These are phyloP conservation scores for Sphagnurus paluster DNA, from an alignment of 1,284 basidiomycete species.

Conservation along the genomic window DNA sequence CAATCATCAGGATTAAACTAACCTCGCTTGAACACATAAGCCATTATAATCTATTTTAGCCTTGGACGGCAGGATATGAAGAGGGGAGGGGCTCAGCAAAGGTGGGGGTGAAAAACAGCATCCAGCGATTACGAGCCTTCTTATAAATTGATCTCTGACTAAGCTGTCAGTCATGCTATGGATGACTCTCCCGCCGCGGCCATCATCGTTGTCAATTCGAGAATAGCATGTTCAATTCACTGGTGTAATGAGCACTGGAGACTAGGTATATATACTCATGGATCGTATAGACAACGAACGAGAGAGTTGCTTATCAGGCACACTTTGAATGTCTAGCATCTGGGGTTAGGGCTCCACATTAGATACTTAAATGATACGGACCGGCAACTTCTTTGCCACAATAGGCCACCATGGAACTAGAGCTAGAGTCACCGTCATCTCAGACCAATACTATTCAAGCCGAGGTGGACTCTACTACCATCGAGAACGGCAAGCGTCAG, in stretches of 20 bases:
- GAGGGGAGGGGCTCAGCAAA: constrained; percentile 10
- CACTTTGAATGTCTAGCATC: background rate
- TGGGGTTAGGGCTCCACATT: constrained; percentile 6
- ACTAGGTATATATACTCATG: too few relatives aligned
- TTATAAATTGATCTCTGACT: constrained; percentile 22
- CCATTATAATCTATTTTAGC: constrained; percentile 38
- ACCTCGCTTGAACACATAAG: constrained; percentile 79
- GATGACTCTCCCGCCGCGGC: too few relatives aligned
- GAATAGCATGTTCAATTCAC: too few relatives aligned
- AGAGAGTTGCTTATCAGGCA: background rate
- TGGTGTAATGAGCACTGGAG: too few relatives aligned
- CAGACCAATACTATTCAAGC: constrained; percentile 3
- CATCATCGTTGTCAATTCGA: too few relatives aligned
- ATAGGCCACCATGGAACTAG: constrained; percentile 1
- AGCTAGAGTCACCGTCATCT: constrained; percentile 1
- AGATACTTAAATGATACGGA: background rate
- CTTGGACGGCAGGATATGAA: constrained; percentile 1
- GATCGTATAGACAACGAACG: too few relatives aligned
- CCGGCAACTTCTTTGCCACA: background rate
- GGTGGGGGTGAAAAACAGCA: constrained; percentile 12
- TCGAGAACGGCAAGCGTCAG: constrained; percentile 10
- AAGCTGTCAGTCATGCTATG: constrained; percentile 16
- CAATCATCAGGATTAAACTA: constrained; percentile 24
- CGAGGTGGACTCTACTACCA: constrained; percentile 1
- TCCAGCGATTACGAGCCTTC: too few relatives aligned